Percentiles rank a stretch among this genome's conserved stretches.
These are phyloP conservation scores for Pyracantha coccinea DNA, from an alignment of 331 rosid genomes.

Conservation along the genomic window DNA sequence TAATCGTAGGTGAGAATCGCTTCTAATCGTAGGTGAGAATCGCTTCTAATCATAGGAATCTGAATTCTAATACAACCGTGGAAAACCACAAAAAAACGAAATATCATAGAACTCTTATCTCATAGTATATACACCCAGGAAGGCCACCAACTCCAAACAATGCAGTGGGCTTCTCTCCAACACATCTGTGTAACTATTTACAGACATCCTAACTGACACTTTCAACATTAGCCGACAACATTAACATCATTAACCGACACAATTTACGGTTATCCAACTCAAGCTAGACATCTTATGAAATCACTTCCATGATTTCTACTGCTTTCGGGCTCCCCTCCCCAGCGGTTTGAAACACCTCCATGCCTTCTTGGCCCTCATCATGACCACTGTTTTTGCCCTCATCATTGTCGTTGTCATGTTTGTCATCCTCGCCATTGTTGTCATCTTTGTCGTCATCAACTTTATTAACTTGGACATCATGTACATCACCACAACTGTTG, in stretches of 20 bases:
- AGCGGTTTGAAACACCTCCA: constrained; percentile 28
- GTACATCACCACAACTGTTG: constrained; percentile 13
- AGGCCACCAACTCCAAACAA: constrained; percentile 31
- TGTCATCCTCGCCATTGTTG: constrained; percentile 4
- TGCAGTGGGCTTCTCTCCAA: constrained; percentile 28
- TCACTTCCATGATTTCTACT: constrained; percentile 40
- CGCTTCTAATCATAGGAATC: too few species aligned
- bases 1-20: background rate
- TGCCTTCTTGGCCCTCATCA: constrained; percentile 13
- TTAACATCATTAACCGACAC: constrained; percentile 24
- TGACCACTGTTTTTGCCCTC: constrained; percentile 14
- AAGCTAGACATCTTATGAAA: constrained; percentile 20
- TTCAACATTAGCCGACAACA: constrained; percentile 21
- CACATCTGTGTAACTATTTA: constrained; percentile 48
- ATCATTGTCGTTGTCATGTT: constrained; percentile 13
- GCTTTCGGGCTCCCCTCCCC: constrained; percentile 23
- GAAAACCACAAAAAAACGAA: background rate
- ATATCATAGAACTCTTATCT: constrained; percentile 14
- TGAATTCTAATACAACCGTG: constrained; percentile 12
- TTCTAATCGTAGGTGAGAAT: too few species aligned
- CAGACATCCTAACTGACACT: constrained; percentile 31
- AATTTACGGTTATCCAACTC: constrained; percentile 16
- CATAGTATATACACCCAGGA: constrained; percentile 51
- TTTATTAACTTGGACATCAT: constrained; percentile 19
- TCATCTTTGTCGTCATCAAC: constrained; percentile 17